These are phyloP conservation scores for Lathyrus tuberosus DNA, from an alignment of 306 rosid species.

Conservation along the genomic window DNA sequence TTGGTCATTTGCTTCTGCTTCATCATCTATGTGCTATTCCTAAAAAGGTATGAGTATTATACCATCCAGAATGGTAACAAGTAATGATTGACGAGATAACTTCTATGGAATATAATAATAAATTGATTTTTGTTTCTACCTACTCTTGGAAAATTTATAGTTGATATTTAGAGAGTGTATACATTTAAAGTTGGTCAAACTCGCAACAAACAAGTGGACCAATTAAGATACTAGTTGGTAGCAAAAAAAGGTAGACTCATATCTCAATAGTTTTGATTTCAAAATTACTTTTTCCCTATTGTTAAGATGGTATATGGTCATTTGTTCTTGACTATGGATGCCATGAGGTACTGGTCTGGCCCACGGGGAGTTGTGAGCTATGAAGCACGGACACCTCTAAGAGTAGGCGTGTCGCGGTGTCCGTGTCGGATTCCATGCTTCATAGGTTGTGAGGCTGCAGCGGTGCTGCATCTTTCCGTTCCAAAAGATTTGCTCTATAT, in stretches of 20 bases:
- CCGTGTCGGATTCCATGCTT: too few species aligned
- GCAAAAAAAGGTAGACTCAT: background rate
- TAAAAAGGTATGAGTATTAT: background rate
- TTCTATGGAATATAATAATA: background rate
- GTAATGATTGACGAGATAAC: background rate
- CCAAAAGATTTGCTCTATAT: constrained; percentile 12
- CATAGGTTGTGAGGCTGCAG: constrained; percentile 7
- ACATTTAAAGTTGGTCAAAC: background rate
- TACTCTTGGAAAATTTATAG: background rate
- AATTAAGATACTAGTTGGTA: background rate
- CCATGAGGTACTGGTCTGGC: background rate
- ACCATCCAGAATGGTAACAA: background rate
- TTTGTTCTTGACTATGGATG: constrained; percentile 3
- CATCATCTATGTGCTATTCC: background rate
- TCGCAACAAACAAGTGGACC: background rate
- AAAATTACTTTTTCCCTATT: background rate
- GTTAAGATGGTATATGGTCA: background rate
- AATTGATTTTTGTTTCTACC: background rate
- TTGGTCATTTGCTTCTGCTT: background rate
- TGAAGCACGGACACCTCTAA: too few species aligned
- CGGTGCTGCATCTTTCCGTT: constrained; percentile 16
- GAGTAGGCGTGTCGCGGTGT: too few species aligned
- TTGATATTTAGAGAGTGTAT: background rate
- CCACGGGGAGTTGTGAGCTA: background rate
- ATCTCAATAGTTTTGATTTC: background rate